A percentile compares a stretch with the other conserved stretches of the same genome.
These are phyloP conservation scores for Emmonsiellopsis sp. DNA, from an alignment of 2,329 filamentous ascomycete genomes.

Conservation along the genomic window DNA sequence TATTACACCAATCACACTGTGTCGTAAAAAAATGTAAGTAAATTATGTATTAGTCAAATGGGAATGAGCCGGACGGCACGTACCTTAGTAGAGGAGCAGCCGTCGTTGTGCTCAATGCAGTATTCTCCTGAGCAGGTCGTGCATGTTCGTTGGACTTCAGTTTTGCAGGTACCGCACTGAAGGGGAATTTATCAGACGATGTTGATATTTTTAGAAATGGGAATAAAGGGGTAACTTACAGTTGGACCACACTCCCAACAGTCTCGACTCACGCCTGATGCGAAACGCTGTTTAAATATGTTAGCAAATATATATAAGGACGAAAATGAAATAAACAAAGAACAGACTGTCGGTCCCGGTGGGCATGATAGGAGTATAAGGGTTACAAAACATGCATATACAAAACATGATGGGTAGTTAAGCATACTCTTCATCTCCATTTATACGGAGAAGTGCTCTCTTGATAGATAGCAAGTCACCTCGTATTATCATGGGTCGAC, in stretches of 20 bases:
- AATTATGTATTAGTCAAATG: not conserved
- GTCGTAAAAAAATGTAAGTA: not conserved
- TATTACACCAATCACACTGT: constrained; percentile 37
- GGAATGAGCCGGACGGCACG: constrained; percentile 4
- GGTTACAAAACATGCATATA: constrained; percentile 11
- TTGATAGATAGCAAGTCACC: not conserved
- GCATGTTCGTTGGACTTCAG: constrained; percentile 61
- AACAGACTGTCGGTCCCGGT: constrained; percentile 7
- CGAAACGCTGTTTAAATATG: constrained; percentile 15
- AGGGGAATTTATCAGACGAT: not conserved
- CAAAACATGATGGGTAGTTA: constrained; percentile 34
- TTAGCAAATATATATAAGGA: constrained; percentile 8
- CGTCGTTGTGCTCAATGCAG: constrained; percentile 74
- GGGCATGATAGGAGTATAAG: not conserved
- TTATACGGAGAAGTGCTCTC: constrained; percentile 6
- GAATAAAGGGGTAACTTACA: constrained; percentile 38
- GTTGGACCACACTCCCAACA: constrained; percentile 84
- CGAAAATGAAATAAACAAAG: constrained; percentile 4
- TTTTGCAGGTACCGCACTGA: constrained; percentile 68
- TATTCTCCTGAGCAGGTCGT: constrained; percentile 67
- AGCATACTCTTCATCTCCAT: constrained; percentile 11
- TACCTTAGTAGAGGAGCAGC: constrained; percentile 56
- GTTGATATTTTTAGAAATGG: not conserved
- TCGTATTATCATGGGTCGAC: constrained; percentile 8
- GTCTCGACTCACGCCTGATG: constrained; percentile 50